Evolutionary conservation across 129 eudicot genomes (phyloP).

Genomic region (Centrapalus pauciflorus): DNA sequence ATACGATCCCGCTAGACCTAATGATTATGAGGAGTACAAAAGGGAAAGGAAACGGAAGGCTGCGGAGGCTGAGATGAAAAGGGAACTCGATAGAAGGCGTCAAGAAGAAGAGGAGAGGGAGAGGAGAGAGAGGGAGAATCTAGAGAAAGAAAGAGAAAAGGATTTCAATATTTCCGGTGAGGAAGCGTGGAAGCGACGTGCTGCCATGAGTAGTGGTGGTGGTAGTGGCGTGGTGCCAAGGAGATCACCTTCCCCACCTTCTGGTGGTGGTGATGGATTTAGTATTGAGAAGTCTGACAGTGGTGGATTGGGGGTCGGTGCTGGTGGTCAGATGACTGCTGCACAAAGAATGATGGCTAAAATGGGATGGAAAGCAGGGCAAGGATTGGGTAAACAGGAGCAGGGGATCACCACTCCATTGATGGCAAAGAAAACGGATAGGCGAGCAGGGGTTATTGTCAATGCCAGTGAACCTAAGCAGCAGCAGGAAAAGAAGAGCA

Average conservation of each 20-base stretch:
- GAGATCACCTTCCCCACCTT: conserved; percentile 47
- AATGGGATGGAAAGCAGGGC: conserved; percentile 98
- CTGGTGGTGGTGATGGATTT: conserved; percentile 54
- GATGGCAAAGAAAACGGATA: conserved; percentile 93
- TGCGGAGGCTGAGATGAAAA: conserved; percentile 41
- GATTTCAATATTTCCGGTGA: conserved; percentile 70
- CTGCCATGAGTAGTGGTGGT: conserved; percentile 62
- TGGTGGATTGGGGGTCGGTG: conserved; percentile 87
- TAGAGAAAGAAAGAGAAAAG: conserved; percentile 39
- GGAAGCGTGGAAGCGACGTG: conserved; percentile 87
- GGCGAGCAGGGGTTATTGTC: conserved; percentile 88
- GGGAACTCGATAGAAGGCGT: conserved; percentile 51
- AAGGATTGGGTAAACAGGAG: conserved; percentile 87
- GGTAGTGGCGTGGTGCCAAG: conserved; percentile 19
- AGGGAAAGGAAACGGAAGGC: conserved; percentile 58
- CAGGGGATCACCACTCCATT: conserved; percentile 95
- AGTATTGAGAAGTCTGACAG: conserved; percentile 76
- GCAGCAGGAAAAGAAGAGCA: conserved; percentile 54
- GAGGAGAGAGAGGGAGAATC: conserved; percentile 35
- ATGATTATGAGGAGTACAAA: conserved; percentile 83
- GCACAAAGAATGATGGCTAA: conserved; percentile 99
- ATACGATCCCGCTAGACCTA: conserved; percentile 89
- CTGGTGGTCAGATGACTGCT: conserved; percentile 93
- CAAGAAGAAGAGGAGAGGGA: conserved; percentile 57
- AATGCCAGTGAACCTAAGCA: conserved; percentile 69